A percentile compares a stretch with the other conserved stretches of the same genome.
These are phyloP conservation scores for Chloranthus sessilifolius DNA, from an alignment of 164 flowering plant species.

Conservation along the genomic window DNA sequence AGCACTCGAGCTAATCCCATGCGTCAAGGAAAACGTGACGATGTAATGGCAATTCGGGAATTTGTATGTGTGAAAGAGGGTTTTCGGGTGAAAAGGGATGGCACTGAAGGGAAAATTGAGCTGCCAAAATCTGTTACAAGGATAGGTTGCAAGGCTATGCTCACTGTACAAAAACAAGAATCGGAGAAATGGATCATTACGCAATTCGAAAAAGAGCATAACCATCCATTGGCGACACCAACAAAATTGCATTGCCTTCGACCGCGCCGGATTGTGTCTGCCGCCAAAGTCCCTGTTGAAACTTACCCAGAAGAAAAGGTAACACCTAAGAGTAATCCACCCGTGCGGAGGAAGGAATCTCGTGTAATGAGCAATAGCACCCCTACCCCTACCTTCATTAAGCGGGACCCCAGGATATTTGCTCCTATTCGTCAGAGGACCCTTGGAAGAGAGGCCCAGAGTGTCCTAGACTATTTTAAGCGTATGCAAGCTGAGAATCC, in stretches of 20 bases:
- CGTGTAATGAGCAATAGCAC: too few relatives aligned
- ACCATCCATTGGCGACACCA: constrained; percentile 36
- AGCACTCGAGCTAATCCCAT: constrained; percentile 34
- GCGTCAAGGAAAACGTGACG: constrained; percentile 35
- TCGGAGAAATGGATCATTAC: constrained; percentile 30
- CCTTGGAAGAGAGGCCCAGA: constrained; percentile 68
- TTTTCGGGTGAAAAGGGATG: constrained; percentile 27
- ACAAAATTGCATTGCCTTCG: constrained; percentile 39
- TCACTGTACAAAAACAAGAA: constrained; percentile 27
- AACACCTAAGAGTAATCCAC: too few relatives aligned
- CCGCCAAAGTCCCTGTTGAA: too few relatives aligned
- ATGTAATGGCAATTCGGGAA: constrained; percentile 31
- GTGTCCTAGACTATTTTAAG: constrained; percentile 66
- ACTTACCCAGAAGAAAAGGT: too few relatives aligned
- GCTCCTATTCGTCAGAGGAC: constrained; percentile 47
- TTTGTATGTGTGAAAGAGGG: constrained; percentile 45
- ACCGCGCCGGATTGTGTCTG: constrained; percentile 39
- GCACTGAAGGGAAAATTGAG: constrained; percentile 35
- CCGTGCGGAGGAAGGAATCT: too few relatives aligned
- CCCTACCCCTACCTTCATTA: too few relatives aligned
- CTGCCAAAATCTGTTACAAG: constrained; percentile 25
- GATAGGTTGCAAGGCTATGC: constrained; percentile 17
- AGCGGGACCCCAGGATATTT: too few relatives aligned
- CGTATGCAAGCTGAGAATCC: constrained; percentile 31
- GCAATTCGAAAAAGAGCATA: constrained; percentile 47